Conservation (phyloP, 257 asterid species). For the Henckelia pumila region DNA sequence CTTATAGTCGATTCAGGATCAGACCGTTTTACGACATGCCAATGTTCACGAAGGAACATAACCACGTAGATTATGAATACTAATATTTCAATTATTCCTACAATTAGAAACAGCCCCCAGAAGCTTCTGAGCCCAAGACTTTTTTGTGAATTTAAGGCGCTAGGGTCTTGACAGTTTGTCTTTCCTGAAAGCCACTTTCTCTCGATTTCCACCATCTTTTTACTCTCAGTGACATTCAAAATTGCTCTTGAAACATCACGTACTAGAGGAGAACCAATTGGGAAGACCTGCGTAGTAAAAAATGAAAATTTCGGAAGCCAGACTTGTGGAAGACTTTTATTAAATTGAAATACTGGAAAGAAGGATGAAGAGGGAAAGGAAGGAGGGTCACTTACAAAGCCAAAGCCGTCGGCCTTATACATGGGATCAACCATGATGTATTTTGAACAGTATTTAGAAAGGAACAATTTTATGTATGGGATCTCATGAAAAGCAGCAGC, state of each 20-base stretch:
- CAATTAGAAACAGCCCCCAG: slow-evolving; percentile 50
- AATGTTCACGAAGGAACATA: slow-evolving; percentile 34
- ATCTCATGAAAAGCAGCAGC: slow-evolving; percentile 39
- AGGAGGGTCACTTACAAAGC: slow-evolving; percentile 32
- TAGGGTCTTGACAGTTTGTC: slow-evolving; percentile 15
- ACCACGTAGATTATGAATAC: slow-evolving; percentile 24
- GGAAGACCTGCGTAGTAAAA: slow-evolving; percentile 30
- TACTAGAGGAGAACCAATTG: slow-evolving; percentile 33
- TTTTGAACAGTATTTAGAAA: slow-evolving; percentile 27
- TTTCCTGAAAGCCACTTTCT: slow-evolving; percentile 21
- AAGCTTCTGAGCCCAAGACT: slow-evolving; percentile 50
- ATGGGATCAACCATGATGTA: slow-evolving; percentile 33
- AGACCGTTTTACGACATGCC: slow-evolving; percentile 20
- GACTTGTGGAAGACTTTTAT: background rate
- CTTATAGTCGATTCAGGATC: slow-evolving; percentile 18
- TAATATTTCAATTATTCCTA: slow-evolving; percentile 26
- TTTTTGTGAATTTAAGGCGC: slow-evolving; percentile 20
- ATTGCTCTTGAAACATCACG: slow-evolving; percentile 36
- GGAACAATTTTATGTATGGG: slow-evolving; percentile 37
- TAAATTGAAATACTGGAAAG: background rate
- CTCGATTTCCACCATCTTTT: slow-evolving; percentile 21
- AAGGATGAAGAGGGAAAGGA: background rate
- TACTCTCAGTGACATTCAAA: slow-evolving; percentile 25
- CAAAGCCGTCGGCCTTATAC: slow-evolving; percentile 34
- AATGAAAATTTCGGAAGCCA: background rate